phyloP scores from a whole-genome alignment of 1,284 basidiomycete genomes.

The Abortiporus biennis region DNA sequence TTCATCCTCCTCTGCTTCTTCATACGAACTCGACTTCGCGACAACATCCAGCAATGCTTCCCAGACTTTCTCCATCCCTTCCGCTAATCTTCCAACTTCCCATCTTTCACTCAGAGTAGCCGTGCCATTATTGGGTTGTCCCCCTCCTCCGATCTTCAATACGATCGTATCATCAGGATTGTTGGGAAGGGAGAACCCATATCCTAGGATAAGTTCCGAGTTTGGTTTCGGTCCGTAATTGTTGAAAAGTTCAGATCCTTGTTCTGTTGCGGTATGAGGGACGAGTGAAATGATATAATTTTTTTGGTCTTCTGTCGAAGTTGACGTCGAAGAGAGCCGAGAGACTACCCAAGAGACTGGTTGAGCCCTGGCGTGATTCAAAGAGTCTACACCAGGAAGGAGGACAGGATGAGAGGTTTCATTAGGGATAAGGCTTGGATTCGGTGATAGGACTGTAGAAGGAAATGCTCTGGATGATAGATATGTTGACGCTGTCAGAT shows the following conservation, averaged over 20 bases:
- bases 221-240: conserved; percentile 87
- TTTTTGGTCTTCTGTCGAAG: background rate
- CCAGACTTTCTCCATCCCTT: conserved; percentile 56
- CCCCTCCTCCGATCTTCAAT: conserved; percentile 64
- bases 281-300: conserved; percentile 30
- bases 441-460: conserved; percentile 63
- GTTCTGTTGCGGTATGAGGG: conserved; percentile 34
- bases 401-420: conserved; percentile 68
- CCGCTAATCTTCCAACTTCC: conserved; percentile 55
- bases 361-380: conserved; percentile 74
- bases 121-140: too few species aligned
- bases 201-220: conserved; percentile 81
- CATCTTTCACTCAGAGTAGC: conserved; percentile 40
- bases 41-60: conserved; percentile 44
- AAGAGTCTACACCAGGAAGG: conserved; percentile 77
- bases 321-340: conserved; percentile 13
- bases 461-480: conserved; percentile 87
- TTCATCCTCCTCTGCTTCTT: conserved; percentile 23
- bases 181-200: conserved; percentile 72
- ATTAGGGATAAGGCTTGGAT: conserved; percentile 44
- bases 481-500: conserved; percentile 67
- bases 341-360: conserved; percentile 77
- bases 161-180: conserved; percentile 85
- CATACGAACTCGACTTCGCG: conserved; percentile 11
- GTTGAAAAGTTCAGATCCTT: conserved; percentile 72